phyloP scores from a whole-genome alignment of 2,329 filamentous ascomycete species.

The Aaosphaeria pasadenensis region DNA sequence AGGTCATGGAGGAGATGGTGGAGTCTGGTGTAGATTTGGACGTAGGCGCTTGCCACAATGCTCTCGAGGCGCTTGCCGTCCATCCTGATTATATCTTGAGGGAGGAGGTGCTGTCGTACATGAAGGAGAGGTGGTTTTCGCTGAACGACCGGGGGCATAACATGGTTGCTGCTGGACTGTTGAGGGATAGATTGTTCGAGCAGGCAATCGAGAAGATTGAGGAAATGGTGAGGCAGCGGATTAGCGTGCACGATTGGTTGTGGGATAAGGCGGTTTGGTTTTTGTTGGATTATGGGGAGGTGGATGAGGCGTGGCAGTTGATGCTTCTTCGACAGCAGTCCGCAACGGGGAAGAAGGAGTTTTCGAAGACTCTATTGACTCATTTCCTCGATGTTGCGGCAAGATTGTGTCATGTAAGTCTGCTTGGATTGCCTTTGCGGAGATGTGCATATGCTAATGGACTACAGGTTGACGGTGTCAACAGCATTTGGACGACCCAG shows the following conservation, averaged over 20 bases:
- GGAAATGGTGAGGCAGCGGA: conserved; percentile 57
- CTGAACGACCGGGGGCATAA: conserved; percentile 62
- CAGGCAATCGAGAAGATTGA: conserved; percentile 70
- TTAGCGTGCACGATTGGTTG: conserved; percentile 66
- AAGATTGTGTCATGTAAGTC: conserved; percentile 53
- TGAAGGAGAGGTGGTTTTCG: conserved; percentile 70
- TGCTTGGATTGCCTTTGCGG: not conserved
- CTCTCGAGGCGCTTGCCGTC: conserved; percentile 70
- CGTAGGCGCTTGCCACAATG: conserved; percentile 65
- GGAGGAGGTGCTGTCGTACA: conserved; percentile 66
- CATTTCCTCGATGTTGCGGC: conserved; percentile 76
- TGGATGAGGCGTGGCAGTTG: conserved; percentile 73
- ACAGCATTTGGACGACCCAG: conserved; percentile 67
- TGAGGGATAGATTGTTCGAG: conserved; percentile 82
- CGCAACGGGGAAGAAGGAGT: conserved; percentile 28
- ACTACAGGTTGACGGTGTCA: conserved; percentile 58
- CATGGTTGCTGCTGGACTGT: conserved; percentile 67
- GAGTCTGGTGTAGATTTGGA: conserved; percentile 60
- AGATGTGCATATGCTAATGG: conserved; percentile 6
- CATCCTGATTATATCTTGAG: conserved; percentile 84
- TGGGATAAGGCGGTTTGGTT: conserved; percentile 74
- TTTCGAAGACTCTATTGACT: conserved; percentile 62
- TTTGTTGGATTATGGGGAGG: conserved; percentile 67
- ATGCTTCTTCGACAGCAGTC: conserved; percentile 53
- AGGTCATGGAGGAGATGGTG: conserved; percentile 72